Evolutionary conservation across 2,329 filamentous ascomycete species (phyloP), one percentile per base, ranked within the genome.

Genomic region (Pseudocercospora fijiensis): DNA sequence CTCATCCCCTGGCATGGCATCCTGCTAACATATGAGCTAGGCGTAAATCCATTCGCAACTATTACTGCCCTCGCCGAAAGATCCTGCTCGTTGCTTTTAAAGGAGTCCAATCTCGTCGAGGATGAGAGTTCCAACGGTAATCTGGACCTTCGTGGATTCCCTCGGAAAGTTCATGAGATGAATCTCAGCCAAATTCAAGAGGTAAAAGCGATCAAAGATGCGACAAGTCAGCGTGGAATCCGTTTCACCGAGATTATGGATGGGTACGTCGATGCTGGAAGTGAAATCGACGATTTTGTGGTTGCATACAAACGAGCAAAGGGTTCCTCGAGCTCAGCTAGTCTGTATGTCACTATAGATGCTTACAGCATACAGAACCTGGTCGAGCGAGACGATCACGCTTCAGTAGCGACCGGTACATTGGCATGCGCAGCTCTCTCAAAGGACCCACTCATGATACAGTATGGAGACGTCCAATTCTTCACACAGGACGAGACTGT

Each of bases 61-160:
- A 90, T 90, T 67, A 84, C 87, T 0, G 88, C 88, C 2, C 80
- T 91, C 20, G 87, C 88, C 0, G 88, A 90, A 75, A 80, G 88
- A 9, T 84, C 84, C 0, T 53, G 49, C 49, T 53, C 49, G 81
- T 89, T 6, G 83, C 85, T 58, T 72, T 52, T 30, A 4, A 26
- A 33, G 43, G 41, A 37, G 47, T 10, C 11, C 37, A 37, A 30
- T 8, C 41, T 51, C 18, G 37, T 22, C 26, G 37, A 41, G 26
- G n/a, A 41, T 16, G 37, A 37, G 22, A 60, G 20, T 49, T 33
- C 45, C 18, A 53, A 53, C 24, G 49, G 49, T 16, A 20, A 26
- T n/a, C 49, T 28, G 49, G 22, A 53, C 13, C 22, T 53, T 8
- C 24, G 9, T 16, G 22, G 49, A 18, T 53, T 53, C 18, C 49